Base-by-base conservation (phyloP, 1,284 basidiomycete species). In the Melampsora americana region DNA sequence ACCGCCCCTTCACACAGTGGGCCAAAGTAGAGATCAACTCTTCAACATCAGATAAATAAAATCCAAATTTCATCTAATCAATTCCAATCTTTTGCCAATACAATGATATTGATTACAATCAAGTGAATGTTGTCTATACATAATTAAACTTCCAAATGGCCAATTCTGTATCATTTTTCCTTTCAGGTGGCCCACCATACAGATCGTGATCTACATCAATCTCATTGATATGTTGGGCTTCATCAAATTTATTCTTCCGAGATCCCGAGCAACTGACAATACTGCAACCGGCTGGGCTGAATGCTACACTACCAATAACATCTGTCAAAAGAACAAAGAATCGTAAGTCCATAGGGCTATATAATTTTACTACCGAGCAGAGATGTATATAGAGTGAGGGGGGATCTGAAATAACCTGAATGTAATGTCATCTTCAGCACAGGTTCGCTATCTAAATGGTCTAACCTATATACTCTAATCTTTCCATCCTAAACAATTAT, bases 221-320 rank as follows among this genome's bases (percentile, higher is more conserved):
- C 18, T 6, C 23, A 53, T 18, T 53, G 50, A 6, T 20, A 53
- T 53, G 9, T 20, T 20, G 23, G 6, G 11, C 6, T 20, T 20
- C 23, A 53, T 53, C 50, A 53, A 53, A 53, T 53, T 53, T 53
- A 26, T 26, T 20, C 50, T 53, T 53, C 44, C 71, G 66, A 16
- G 71, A 74, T 28, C 71, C 71, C 5, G 71, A 44, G 56, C 71
- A 74, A 39, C 62, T 74, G 26, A 74, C 64, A 20, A 74, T 66
- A 14, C 62, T 66, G 18, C 20, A 67, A 59, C 32, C 64, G 5
- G 50, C 56, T 39, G 71, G 71, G 44, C 59, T 74, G 23, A 74
- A 74, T 28, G 71, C 60, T 2, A 39, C 71, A 9, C 62, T 53
- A 20, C 71, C 71, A 35, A 74, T 66, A 16, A 64, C 66, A 74